Base-by-base conservation (phyloP, 176 grass and related monocot genomes). In the Carex littledalei region DNA sequence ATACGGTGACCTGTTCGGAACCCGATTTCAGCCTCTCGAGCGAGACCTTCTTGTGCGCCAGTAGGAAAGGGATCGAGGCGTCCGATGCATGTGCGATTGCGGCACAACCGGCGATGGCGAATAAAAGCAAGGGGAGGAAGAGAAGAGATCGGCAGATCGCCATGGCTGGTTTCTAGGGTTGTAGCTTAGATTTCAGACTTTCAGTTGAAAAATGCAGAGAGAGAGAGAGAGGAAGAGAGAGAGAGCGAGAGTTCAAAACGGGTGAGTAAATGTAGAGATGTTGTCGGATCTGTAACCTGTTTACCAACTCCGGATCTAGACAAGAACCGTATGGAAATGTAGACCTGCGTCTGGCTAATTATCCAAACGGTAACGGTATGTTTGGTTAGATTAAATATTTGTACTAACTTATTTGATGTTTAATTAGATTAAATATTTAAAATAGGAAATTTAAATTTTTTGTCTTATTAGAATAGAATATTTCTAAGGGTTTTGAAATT, bases 41-140 rank as follows among this genome's bases (percentile, higher is more conserved):
- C 53, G 87, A 54, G 32, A 94, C 93, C 93, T 95, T 95, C 91
- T 95, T 99, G 96, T 92, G 89, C 64, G 93, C 93, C 69, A 99
- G 79, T 81, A 99, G 41, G 89, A 99, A 95, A 29, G 93, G 96
- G 63, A 83, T 47, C 15, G 81, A 83, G 73, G 68, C 84, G 22
- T 99, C 96, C 49, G 91, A 75, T 10, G 89, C 89, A 8, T 82
- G 3, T 29, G 52, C 34, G 78, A 11, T 1, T 59, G 76, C 8
- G 49, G 2, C 9, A 66, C 67, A 49, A 5, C 55, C 15, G 60
- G 22, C 50, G 56, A 88, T 49, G 78, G 80, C 6, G 49, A 91
- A 20, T 39, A 94, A 37, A 83, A 89, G 52, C 45, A 49, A 80
- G 82, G 83, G 82, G 3, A 87, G 17, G 52, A 78, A 26, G 74